phyloP scores from a whole-genome alignment of 768 basidiomycete species.

The Clavaria fumosa region DNA sequence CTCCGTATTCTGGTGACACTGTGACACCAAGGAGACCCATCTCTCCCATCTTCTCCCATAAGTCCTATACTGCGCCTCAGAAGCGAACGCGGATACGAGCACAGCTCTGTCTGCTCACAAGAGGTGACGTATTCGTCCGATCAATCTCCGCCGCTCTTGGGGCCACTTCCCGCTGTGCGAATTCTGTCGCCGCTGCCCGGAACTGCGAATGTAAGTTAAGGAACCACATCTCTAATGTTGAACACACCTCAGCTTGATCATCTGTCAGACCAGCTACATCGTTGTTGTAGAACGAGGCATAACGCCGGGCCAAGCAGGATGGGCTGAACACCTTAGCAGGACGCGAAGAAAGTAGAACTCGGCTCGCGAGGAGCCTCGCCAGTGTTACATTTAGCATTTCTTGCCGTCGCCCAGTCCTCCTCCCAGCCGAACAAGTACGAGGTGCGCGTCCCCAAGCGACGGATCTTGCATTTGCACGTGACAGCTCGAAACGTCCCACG shows the following conservation, averaged over 20 bases:
- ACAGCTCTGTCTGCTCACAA: slow-evolving; percentile 25
- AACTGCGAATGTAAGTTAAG: slow-evolving; percentile 38
- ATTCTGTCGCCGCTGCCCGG: slow-evolving; percentile 59
- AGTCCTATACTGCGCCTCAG: slow-evolving; percentile 31
- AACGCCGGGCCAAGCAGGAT: too few relatives aligned
- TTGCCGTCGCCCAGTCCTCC: too few relatives aligned
- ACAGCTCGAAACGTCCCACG: too few relatives aligned
- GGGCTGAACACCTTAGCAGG: too few relatives aligned
- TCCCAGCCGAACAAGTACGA: too few relatives aligned
- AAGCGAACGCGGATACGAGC: slow-evolving; percentile 4
- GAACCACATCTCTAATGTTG: too few relatives aligned
- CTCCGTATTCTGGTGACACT: slow-evolving; percentile 66
- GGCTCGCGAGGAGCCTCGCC: too few relatives aligned
- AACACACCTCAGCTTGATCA: slow-evolving; percentile 61
- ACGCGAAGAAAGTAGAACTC: too few relatives aligned
- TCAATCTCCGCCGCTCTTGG: slow-evolving; percentile 81
- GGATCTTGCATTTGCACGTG: too few relatives aligned
- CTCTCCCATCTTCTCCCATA: slow-evolving; percentile 79
- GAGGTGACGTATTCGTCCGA: slow-evolving; percentile 67
- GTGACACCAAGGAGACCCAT: slow-evolving; percentile 92
- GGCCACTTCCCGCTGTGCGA: slow-evolving; percentile 72
- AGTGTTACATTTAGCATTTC: too few relatives aligned
- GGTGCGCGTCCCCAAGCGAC: too few relatives aligned
- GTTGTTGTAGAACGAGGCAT: slow-evolving; percentile 51
- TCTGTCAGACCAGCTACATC: slow-evolving; percentile 65